A percentile compares a stretch with the other conserved stretches of the same genome.
Conservation (phyloP, 2,329 filamentous ascomycete species). For the Alternaria metachromatica region DNA sequence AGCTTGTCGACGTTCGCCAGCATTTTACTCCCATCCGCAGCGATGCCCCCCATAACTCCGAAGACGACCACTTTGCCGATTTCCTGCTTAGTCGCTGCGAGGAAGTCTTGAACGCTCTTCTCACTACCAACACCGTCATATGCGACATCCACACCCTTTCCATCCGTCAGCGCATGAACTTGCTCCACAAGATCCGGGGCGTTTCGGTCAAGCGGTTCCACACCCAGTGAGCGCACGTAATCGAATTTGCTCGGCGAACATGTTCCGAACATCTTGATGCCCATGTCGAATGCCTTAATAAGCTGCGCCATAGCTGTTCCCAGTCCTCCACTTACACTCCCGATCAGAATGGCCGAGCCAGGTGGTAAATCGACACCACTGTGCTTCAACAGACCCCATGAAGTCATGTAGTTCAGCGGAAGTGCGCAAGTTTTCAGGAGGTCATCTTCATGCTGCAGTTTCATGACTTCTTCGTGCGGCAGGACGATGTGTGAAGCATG, state of each 20-base stretch:
- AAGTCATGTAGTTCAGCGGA: slow-evolving; percentile 17
- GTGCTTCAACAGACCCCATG: slow-evolving; percentile 17
- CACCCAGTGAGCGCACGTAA: slow-evolving; percentile 14
- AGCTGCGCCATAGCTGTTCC: slow-evolving; percentile 17
- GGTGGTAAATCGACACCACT: slow-evolving; percentile 10
- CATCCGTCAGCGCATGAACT: slow-evolving; percentile 8
- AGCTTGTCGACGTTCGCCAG: neutral
- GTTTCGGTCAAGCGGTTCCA: slow-evolving; percentile 14
- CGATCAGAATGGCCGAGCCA: slow-evolving; percentile 14
- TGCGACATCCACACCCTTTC: slow-evolving; percentile 15
- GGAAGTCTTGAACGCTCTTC: slow-evolving; percentile 6
- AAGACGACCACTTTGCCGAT: slow-evolving; percentile 11
- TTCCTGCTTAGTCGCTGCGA: slow-evolving; percentile 9
- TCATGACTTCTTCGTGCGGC: slow-evolving; percentile 5
- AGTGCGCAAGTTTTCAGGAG: slow-evolving; percentile 10
- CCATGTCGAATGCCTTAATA: slow-evolving; percentile 11
- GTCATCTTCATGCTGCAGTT: slow-evolving; percentile 1
- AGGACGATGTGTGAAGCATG: slow-evolving; percentile 17
- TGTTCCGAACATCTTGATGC: slow-evolving; percentile 14
- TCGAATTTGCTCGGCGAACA: slow-evolving; percentile 13
- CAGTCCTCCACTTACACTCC: slow-evolving; percentile 13
- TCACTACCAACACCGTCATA: slow-evolving; percentile 13
- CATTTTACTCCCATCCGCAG: slow-evolving; percentile 12
- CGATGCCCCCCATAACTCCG: slow-evolving; percentile 13
- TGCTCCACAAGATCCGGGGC: slow-evolving; percentile 11